These are phyloP conservation scores for Trichosporon asahii DNA, from an alignment of 1,284 basidiomycete species.

Conservation along the genomic window DNA sequence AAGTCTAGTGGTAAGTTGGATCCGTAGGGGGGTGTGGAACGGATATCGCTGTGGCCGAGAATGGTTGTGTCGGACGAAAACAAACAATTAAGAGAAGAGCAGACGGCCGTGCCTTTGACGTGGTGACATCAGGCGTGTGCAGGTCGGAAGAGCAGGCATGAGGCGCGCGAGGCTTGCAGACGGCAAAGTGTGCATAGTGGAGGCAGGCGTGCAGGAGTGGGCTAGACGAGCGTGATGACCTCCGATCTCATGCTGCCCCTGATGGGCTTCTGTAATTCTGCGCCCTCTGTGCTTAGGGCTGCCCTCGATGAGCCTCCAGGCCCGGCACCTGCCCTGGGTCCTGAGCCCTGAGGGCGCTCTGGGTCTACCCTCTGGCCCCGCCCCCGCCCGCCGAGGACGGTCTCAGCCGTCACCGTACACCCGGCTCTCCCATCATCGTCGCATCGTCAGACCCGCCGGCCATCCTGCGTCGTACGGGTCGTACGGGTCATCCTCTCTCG, in stretches of 20 bases:
- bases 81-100: neutral
- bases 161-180: neutral
- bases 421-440: constrained; percentile 2
- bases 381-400: neutral
- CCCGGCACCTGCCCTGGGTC: neutral
- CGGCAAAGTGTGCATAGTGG: neutral
- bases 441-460: constrained; percentile 10
- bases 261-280: neutral
- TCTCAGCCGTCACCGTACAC: neutral
- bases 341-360: neutral
- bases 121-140: neutral
- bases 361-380: neutral
- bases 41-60: neutral
- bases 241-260: neutral
- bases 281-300: neutral
- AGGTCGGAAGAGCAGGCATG: neutral
- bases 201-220: neutral
- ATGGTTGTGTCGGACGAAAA: neutral
- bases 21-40: neutral
- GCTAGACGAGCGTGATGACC: neutral
- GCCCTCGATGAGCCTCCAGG: neutral
- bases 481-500: neutral
- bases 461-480: neutral
- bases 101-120: neutral
- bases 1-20: neutral